A percentile compares a stretch with the other conserved stretches of the same genome.
Evolutionary conservation across 495 filamentous ascomycete genomes (phyloP).

Genomic region (Hypomontagnella monticulosa): DNA sequence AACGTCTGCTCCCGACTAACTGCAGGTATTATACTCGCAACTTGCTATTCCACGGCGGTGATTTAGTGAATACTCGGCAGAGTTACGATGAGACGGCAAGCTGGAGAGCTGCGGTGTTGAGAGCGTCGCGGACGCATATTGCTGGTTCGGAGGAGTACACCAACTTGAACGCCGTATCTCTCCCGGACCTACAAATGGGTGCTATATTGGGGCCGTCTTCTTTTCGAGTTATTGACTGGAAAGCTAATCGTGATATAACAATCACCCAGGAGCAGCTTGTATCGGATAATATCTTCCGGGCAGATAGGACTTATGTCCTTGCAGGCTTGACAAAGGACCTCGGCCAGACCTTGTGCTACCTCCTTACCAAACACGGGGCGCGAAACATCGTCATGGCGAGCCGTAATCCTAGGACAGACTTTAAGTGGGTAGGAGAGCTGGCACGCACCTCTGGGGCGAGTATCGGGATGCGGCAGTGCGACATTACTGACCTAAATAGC

Average conservation of each 20-base stretch:
- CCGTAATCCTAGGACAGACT: slow-evolving; percentile 61
- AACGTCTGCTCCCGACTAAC: slow-evolving; percentile 28
- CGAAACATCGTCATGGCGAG: slow-evolving; percentile 65
- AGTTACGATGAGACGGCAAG: slow-evolving; percentile 1
- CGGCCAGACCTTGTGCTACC: slow-evolving; percentile 66
- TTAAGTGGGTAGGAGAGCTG: slow-evolving; percentile 58
- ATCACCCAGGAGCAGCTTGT: slow-evolving; percentile 31
- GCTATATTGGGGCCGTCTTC: not conserved
- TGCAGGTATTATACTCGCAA: slow-evolving; percentile 37
- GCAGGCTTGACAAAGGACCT: slow-evolving; percentile 67
- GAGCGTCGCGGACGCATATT: slow-evolving; percentile 21
- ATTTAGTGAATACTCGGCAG: not conserved
- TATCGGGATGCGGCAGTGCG: slow-evolving; percentile 48
- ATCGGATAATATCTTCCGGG: slow-evolving; percentile 40
- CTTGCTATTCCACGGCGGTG: slow-evolving; percentile 3
- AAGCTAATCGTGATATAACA: slow-evolving; percentile 40
- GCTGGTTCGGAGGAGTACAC: not conserved
- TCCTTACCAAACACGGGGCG: slow-evolving; percentile 66
- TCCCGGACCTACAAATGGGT: slow-evolving; percentile 38
- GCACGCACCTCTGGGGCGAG: slow-evolving; percentile 39
- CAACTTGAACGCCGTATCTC: slow-evolving; percentile 14
- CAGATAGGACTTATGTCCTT: slow-evolving; percentile 64
- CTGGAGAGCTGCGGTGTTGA: slow-evolving; percentile 39
- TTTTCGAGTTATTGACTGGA: slow-evolving; percentile 54
- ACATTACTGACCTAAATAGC: slow-evolving; percentile 46